Evolutionary conservation across 805 yeast species (phyloP), one percentile per base, ranked within the genome.

Genomic region (Candida xiaguanensis): DNA sequence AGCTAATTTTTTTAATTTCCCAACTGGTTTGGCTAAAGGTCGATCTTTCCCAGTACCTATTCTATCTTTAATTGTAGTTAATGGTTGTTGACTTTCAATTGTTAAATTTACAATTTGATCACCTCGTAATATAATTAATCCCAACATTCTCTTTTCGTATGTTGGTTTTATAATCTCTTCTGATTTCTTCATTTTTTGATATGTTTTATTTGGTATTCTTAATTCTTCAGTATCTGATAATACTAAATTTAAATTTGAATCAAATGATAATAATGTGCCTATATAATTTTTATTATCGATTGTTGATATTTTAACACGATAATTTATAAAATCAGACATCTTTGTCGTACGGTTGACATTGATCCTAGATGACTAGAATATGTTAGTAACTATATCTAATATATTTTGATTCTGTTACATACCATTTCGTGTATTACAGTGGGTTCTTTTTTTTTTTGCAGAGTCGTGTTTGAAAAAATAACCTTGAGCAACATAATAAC

Each of bases 211-310:
- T 4, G 95, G 80, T 8, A 81, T 61, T 47, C 97, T 72, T 52
- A 79, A 79, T 56, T 91, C 99, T 52, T 86, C 89, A 30, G 93
- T 77, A 47, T 90, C 93, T 9, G 85, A 74, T 23, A 91, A 65
- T 11, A 93, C 95, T 13, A 91, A 56, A 59, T 91, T 91, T 82
- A 90, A 81, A 56, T 83, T 85, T 55, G 82, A 82, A 59, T 93
- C 99, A 58, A 87, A 91, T 6, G 98, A 89, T 46, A 90, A 62
- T 38, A 91, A 71, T 45, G 80, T 81, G 2, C 99, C 99, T 5
- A 80, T 70, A 47, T 85, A 77, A 31, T 78, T 81, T 31, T 95
- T 73, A 4, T 84, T 82, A 61, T 91, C 97, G n/a, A 77, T 59
- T 1, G 91, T 77, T 20, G 81, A 71, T 17, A 88, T 85, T 39